These are phyloP conservation scores for Sextonia rubra DNA, from an alignment of 164 flowering plant species.

Conservation along the genomic window DNA sequence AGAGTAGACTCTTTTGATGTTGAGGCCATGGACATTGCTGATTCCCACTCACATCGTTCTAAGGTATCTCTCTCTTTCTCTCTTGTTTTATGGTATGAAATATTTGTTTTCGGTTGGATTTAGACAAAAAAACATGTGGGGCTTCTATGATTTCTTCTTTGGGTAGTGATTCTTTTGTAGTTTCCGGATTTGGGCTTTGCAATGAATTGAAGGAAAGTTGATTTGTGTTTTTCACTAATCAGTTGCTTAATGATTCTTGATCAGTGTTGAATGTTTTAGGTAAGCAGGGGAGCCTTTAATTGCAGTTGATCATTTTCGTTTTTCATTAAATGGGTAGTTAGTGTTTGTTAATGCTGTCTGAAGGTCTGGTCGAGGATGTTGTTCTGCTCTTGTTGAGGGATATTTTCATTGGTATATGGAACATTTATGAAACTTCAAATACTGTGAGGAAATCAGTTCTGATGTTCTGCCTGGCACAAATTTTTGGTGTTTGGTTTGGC, in stretches of 20 bases:
- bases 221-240: no score
- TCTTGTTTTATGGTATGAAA: neutral
- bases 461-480: no score
- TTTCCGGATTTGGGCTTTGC: neutral
- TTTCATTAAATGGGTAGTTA: neutral
- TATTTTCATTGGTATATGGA: neutral
- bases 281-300: neutral
- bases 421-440: no score
- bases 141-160: neutral
- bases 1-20: constrained; percentile 89
- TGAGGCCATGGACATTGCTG: constrained; percentile 81
- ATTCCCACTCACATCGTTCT: constrained; percentile 40
- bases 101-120: no score
- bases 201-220: neutral
- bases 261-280: no score
- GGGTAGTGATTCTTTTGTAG: no score
- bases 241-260: no score
- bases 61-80: constrained; percentile 47
- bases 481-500: no score
- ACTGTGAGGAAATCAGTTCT: no score
- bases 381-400: neutral
- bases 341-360: neutral
- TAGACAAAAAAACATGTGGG: neutral
- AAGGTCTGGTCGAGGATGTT: neutral
- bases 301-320: neutral